phyloP scores from a whole-genome alignment of 1,284 basidiomycete species.

The Rhodotorula sp. region DNA sequence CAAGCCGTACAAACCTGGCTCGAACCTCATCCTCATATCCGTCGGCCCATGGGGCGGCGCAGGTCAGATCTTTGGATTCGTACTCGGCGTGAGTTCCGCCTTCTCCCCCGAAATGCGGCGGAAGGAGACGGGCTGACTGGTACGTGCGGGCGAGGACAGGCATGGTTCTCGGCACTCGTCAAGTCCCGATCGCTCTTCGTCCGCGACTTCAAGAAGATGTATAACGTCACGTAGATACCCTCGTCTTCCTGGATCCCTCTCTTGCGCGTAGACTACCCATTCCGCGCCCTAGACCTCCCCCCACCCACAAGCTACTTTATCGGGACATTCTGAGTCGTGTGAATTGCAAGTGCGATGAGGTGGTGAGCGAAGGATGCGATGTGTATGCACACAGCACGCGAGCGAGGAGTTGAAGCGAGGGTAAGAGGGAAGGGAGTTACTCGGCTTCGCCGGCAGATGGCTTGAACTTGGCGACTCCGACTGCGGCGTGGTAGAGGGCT shows the following conservation, averaged over 20 bases:
- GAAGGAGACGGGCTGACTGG: neutral
- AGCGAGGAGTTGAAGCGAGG: neutral
- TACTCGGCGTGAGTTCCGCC: neutral
- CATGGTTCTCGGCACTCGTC: neutral
- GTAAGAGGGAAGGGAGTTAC: neutral
- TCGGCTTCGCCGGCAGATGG: neutral
- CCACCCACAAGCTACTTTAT: too few species aligned
- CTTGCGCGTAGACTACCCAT: neutral
- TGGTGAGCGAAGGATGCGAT: too few species aligned
- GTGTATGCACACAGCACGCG: too few species aligned
- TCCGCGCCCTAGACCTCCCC: too few species aligned
- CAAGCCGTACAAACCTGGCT: slow-evolving; percentile 24
- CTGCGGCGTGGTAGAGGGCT: slow-evolving; percentile 33
- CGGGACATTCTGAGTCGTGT: too few species aligned
- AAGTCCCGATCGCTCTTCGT: slow-evolving; percentile 18
- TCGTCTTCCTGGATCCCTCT: neutral
- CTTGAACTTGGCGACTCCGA: slow-evolving; percentile 29
- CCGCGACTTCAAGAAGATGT: slow-evolving; percentile 13
- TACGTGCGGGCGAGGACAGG: neutral
- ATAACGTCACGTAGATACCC: neutral
- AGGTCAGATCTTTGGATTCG: slow-evolving; percentile 15
- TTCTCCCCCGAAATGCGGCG: neutral
- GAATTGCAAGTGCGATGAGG: neutral
- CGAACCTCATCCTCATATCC: slow-evolving; percentile 21
- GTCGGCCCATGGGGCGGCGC: slow-evolving; percentile 26